Evolutionary conservation across 331 rosid species (phyloP).

Genomic region (Saraca asoca): DNA sequence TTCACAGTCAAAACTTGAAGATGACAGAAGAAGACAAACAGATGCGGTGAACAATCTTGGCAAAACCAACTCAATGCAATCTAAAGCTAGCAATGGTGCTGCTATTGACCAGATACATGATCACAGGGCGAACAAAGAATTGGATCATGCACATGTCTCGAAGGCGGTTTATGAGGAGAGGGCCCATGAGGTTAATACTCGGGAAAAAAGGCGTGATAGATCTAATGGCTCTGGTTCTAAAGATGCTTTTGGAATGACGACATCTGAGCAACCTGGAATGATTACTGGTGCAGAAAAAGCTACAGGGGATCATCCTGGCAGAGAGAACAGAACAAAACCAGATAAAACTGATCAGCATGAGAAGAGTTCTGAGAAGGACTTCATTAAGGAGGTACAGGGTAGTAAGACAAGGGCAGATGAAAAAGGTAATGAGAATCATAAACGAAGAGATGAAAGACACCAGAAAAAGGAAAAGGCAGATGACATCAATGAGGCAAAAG

Average conservation of each 20-base stretch:
- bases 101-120: slow-evolving; percentile 43
- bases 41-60: slow-evolving; percentile 39
- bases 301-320: slow-evolving; percentile 43
- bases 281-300: slow-evolving; percentile 38
- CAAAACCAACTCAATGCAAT: slow-evolving; percentile 41
- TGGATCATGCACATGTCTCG: slow-evolving; percentile 44
- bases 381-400: slow-evolving; percentile 53
- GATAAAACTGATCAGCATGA: slow-evolving; percentile 55
- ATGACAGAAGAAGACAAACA: slow-evolving; percentile 39
- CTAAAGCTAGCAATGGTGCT: slow-evolving; percentile 47
- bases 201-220: slow-evolving; percentile 47
- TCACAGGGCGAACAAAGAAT: slow-evolving; percentile 40
- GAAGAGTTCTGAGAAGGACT: slow-evolving; percentile 52
- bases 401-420: slow-evolving; percentile 57
- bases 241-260: slow-evolving; percentile 34
- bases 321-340: slow-evolving; percentile 50
- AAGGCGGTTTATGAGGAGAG: slow-evolving; percentile 43
- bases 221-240: slow-evolving; percentile 47
- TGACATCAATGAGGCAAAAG: slow-evolving; percentile 58
- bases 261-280: slow-evolving; percentile 50
- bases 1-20: slow-evolving; percentile 44
- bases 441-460: slow-evolving; percentile 62
- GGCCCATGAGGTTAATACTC: slow-evolving; percentile 39
- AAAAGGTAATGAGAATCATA: slow-evolving; percentile 56
- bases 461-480: slow-evolving; percentile 60